Conservation (phyloP, 352 stramenopile genomes). For the Pythium phragmitis region DNA sequence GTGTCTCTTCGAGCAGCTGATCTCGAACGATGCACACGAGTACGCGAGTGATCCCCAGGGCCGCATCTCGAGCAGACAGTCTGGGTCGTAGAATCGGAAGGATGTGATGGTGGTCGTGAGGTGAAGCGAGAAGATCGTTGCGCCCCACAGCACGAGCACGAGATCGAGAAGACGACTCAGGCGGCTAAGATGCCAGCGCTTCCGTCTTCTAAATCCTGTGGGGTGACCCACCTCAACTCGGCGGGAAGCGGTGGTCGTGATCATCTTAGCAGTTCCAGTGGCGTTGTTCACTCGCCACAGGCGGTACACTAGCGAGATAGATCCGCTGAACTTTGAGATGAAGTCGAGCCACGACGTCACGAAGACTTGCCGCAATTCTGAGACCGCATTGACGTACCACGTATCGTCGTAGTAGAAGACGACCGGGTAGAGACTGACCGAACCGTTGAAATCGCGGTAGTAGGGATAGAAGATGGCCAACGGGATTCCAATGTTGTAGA, state of each 20-base stretch:
- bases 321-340: constrained; percentile 6
- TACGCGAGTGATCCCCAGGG: neutral
- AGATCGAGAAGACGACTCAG: neutral
- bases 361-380: constrained; percentile 14
- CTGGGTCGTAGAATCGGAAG: neutral
- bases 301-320: neutral
- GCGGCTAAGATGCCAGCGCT: neutral
- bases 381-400: constrained; percentile 15
- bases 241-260: neutral
- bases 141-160: neutral
- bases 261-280: neutral
- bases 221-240: no score
- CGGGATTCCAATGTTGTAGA: constrained; percentile 23
- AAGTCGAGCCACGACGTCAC: constrained; percentile 24
- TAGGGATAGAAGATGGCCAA: constrained; percentile 18
- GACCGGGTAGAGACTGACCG: neutral
- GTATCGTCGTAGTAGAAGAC: constrained; percentile 20
- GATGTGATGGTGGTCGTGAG: neutral
- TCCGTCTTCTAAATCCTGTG: no score
- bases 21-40: neutral
- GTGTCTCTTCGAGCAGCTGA: neutral
- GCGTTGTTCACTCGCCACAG: neutral
- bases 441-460: constrained; percentile 1
- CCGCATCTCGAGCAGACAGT: neutral
- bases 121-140: neutral